Base-by-base conservation (phyloP, 192 early-diverging fungal species). In the Coemansia asiatica region DNA sequence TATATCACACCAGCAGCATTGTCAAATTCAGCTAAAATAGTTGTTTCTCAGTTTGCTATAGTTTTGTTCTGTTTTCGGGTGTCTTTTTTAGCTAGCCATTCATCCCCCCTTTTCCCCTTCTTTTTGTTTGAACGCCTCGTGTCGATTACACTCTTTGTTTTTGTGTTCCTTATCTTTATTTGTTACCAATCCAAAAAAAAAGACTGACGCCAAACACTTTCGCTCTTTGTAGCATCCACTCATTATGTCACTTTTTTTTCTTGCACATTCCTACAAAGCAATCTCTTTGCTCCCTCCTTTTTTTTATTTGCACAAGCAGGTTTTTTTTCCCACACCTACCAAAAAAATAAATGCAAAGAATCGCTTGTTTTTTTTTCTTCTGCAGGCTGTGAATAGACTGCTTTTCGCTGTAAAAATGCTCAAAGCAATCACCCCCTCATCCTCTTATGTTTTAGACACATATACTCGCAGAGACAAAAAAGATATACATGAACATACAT, bases 31-130 rank as follows among this genome's bases (percentile, higher is more conserved):
- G 5, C 22, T 4, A 23, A 51, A 51, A 15, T 4, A 48, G 46
- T 8, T 15, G 15, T 48, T 48, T 48, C 50, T 23, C 23, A 23
- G 56, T 27, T 22, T 12, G 21, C 33, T 50, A 15, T 63, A 29
- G 29, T 23, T 56, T 23, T 65, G 36, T 53, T 38, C 21, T 38
- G 18, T 40, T 61, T 49, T n/a, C n/a, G n/a, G n/a, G n/a, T 50
- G 44, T 21, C 46, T 49, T 61, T 28, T 19, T 50, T 25, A 7
- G 26, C 50, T 6, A 13, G 48, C 18, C 13, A 6, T n/a, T 31
- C 10, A 15, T 29, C 25, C 27, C 29, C 7, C 22, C 29, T 56
- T 18, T 26, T 27, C 28, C 16, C 51, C 25, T n/a, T 61, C 21
- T 23, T 61, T 47, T 35, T 50, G 47, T 26, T 50, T 62, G 26